Percentiles rank a stretch among this genome's conserved stretches.
These are phyloP conservation scores for Serendipita sp. DNA, from an alignment of 768 basidiomycete species.

Conservation along the genomic window DNA sequence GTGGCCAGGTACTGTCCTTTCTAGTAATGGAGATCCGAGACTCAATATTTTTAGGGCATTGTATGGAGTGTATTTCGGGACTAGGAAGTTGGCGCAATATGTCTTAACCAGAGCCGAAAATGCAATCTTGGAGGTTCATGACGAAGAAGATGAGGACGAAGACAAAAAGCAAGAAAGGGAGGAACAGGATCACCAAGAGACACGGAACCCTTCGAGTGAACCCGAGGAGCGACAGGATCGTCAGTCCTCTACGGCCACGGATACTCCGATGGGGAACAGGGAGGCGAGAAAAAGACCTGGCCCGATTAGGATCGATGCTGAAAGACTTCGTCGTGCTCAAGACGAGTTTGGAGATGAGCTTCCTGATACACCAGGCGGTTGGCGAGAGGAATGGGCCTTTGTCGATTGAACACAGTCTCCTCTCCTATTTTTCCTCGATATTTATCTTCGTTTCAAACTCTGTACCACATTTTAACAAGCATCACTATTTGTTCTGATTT, in stretches of 20 bases:
- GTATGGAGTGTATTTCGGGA: neutral
- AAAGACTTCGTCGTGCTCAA: neutral
- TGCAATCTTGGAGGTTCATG: neutral
- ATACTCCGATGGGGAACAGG: neutral
- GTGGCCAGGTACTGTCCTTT: neutral
- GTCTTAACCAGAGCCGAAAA: neutral
- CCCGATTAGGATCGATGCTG: neutral
- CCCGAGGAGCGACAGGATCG: neutral
- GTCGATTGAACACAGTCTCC: too few relatives aligned
- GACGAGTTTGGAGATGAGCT: constrained; percentile 5
- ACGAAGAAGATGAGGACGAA: neutral
- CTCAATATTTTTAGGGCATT: neutral
- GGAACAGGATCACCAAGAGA: too few relatives aligned
- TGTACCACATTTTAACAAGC: too few relatives aligned
- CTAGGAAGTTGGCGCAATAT: neutral
- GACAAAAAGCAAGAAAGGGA: neutral
- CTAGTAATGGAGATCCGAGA: too few relatives aligned
- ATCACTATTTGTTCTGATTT: too few relatives aligned
- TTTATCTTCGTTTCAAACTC: too few relatives aligned
- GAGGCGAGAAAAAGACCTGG: neutral
- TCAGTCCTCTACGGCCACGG: neutral
- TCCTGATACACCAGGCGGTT: neutral
- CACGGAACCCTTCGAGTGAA: neutral
- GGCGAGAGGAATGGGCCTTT: neutral
- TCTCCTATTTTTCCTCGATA: too few relatives aligned